Conservation (phyloP, 2,329 filamentous ascomycete species). For the Nothopassalora personata region DNA sequence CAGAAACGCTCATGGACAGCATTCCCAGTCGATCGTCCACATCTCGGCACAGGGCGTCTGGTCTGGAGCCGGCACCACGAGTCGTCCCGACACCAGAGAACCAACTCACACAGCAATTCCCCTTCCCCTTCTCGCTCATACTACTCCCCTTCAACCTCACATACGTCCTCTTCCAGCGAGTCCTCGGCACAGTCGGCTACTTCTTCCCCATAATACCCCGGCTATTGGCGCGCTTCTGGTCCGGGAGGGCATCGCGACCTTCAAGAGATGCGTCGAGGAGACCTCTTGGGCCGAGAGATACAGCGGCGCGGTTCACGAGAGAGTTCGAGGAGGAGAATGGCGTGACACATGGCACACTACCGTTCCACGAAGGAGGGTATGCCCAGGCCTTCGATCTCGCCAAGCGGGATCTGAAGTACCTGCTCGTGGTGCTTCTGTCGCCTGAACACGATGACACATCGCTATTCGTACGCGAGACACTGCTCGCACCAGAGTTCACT, state of each 20-base stretch:
- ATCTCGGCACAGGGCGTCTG: constrained; percentile 18
- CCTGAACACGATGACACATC: constrained; percentile 92
- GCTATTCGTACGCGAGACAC: constrained; percentile 73
- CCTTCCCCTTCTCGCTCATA: constrained; percentile 70
- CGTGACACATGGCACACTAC: constrained; percentile 52
- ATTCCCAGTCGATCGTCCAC: constrained; percentile 34
- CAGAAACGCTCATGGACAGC: constrained; percentile 64
- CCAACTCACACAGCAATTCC: constrained; percentile 62
- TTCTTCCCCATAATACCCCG: constrained; percentile 76
- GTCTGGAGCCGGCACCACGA: constrained; percentile 68
- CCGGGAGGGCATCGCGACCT: constrained; percentile 52
- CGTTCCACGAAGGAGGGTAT: constrained; percentile 83
- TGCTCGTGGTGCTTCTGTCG: constrained; percentile 81
- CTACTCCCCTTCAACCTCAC: constrained; percentile 76
- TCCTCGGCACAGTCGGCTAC: constrained; percentile 69
- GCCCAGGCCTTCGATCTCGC: constrained; percentile 85
- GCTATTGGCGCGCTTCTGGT: constrained; percentile 46
- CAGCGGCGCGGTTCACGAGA: constrained; percentile 78
- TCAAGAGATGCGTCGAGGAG: constrained; percentile 60
- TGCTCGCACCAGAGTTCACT: constrained; percentile 69
- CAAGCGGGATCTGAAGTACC: constrained; percentile 84
- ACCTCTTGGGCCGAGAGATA: constrained; percentile 77
- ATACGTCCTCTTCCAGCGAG: constrained; percentile 63
- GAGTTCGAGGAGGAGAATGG: constrained; percentile 96
- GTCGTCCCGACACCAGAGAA: constrained; percentile 70